Conservation (phyloP, 129 eudicot species). For the Arctium minus region DNA sequence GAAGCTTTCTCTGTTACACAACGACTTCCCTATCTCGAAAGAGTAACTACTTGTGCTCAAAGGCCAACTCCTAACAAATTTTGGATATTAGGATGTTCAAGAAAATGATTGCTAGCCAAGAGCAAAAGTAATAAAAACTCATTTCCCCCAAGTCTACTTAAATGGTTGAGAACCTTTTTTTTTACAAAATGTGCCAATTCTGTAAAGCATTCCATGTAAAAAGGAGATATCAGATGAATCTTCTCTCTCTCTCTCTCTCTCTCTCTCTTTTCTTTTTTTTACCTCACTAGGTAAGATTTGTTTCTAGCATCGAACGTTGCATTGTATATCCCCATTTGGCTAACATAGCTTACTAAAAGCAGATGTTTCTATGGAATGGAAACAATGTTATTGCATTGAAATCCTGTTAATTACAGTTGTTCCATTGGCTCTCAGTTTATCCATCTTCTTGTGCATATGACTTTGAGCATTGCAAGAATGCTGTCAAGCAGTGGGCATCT, state of each 20-base stretch:
- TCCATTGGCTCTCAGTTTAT: slow-evolving; percentile 37
- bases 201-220: neutral
- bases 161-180: neutral
- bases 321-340: neutral
- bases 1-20: neutral
- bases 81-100: neutral
- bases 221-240: neutral
- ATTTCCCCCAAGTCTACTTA: neutral
- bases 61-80: neutral
- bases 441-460: slow-evolving; percentile 40
- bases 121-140: neutral
- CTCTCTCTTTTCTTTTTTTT: neutral
- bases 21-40: neutral
- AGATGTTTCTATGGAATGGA: neutral
- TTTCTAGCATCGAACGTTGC: neutral
- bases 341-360: neutral
- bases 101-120: neutral
- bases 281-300: neutral
- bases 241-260: neutral
- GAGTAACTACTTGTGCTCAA: neutral
- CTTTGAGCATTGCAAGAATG: slow-evolving; percentile 49
- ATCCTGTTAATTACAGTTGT: neutral
- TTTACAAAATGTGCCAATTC: neutral
- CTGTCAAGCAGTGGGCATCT: slow-evolving; percentile 79
- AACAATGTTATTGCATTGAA: neutral